Conservation (phyloP, 139 green algal genomes). For the Closterium sp. region DNA sequence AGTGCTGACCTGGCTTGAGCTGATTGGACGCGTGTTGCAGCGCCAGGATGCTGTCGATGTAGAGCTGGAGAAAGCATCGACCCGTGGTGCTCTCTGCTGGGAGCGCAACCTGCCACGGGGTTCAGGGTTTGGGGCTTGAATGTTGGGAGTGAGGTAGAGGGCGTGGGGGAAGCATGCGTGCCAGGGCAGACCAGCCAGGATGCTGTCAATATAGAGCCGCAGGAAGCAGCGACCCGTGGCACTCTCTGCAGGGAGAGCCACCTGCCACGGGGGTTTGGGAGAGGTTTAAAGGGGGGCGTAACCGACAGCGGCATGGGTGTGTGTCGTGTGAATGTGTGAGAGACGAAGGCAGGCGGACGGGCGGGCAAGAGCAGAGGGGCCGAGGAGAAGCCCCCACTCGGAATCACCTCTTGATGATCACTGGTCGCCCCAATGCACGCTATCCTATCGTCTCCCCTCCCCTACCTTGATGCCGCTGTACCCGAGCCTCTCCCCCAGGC, state of each 20-base stretch:
- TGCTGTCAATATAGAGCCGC: conserved; percentile 83
- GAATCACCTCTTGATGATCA: too few species aligned
- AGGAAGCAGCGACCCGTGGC: conserved; percentile 81
- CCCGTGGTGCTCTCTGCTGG: conserved; percentile 75
- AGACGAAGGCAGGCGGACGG: too few species aligned
- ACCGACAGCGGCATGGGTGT: too few species aligned
- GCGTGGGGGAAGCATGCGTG: too few species aligned
- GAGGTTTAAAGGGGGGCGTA: too few species aligned
- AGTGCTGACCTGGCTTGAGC: not conserved
- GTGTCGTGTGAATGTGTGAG: too few species aligned
- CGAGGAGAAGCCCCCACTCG: too few species aligned
- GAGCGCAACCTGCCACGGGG: conserved; percentile 62
- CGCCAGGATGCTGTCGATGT: conserved; percentile 86
- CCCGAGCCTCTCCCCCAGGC: conserved; percentile 91
- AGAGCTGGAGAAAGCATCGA: conserved; percentile 86
- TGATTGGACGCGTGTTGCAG: conserved; percentile 64
- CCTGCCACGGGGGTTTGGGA: conserved; percentile 37
- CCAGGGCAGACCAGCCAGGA: too few species aligned
- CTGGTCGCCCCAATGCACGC: not conserved
- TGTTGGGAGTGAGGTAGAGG: too few species aligned
- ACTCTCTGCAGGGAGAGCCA: conserved; percentile 77
- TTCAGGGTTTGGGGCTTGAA: too few species aligned
- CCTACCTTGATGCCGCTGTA: conserved; percentile 85
- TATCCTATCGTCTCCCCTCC: not conserved
- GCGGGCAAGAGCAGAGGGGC: too few species aligned